These are phyloP conservation scores for Ustilago bromivora DNA, from an alignment of 1,284 basidiomycete species.

Conservation along the genomic window DNA sequence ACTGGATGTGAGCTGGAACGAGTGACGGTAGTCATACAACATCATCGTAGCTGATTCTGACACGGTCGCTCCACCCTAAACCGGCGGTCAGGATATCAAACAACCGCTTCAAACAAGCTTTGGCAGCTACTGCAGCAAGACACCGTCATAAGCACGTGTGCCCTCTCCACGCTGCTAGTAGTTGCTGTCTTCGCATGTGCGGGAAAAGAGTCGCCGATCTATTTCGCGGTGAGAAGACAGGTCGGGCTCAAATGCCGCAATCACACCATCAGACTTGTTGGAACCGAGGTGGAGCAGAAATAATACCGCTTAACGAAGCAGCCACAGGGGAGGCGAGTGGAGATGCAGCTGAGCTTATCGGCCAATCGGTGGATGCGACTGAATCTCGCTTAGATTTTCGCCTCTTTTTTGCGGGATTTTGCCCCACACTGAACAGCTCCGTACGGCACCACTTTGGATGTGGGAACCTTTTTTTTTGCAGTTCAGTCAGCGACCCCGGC, in stretches of 20 bases:
- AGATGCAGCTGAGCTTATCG: slow-evolving; percentile 12
- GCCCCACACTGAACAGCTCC: slow-evolving; percentile 14
- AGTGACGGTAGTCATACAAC: no score
- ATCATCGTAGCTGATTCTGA: no score
- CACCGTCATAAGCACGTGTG: neutral
- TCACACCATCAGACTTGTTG: neutral
- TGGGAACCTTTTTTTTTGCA: neutral
- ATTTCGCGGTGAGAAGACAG: no score
- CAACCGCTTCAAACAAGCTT: no score
- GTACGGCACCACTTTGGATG: neutral
- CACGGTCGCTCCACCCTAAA: no score
- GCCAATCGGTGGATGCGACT: slow-evolving; percentile 18
- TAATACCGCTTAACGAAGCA: neutral
- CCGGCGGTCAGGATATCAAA: no score
- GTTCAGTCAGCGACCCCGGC: slow-evolving; percentile 16
- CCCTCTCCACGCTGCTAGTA: no score
- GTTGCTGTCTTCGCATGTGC: no score
- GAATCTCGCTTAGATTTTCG: slow-evolving; percentile 16
- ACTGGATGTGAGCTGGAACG: no score
- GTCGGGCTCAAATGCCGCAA: neutral
- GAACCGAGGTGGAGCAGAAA: slow-evolving; percentile 9
- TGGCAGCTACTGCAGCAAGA: no score
- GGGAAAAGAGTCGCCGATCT: no score
- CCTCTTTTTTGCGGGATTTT: neutral
- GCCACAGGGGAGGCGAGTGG: neutral